Evolutionary conservation across 257 asterid genomes (phyloP).

Genomic region (Linaria vulgaris): DNA sequence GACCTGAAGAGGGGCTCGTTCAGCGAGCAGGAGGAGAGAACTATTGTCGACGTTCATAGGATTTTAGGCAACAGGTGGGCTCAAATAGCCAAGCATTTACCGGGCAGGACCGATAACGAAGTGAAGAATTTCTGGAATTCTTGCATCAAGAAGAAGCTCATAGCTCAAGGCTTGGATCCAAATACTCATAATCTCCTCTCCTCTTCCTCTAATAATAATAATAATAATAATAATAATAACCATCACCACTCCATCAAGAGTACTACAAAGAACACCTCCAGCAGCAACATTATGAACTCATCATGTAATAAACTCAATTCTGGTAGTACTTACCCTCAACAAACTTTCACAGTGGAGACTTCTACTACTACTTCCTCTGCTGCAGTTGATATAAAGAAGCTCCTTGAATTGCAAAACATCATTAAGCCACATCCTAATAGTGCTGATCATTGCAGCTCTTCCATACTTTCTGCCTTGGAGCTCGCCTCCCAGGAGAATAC

Average conservation of each 20-base stretch:
- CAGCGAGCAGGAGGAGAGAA: conserved; percentile 73
- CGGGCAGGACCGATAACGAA: conserved; percentile 92
- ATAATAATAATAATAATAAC: too few relatives aligned
- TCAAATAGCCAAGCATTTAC: conserved; percentile 91
- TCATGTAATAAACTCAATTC: not conserved
- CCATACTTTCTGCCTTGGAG: conserved; percentile 26
- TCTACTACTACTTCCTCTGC: conserved; percentile 25
- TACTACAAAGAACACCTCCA: too few relatives aligned
- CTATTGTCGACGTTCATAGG: conserved; percentile 79
- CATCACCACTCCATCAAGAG: conserved; percentile 2
- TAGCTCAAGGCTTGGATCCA: conserved; percentile 91
- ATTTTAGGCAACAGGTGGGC: conserved; percentile 95
- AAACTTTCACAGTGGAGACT: conserved; percentile 48
- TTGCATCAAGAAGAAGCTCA: conserved; percentile 79
- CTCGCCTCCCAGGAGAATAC: conserved; percentile 35
- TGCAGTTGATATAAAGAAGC: conserved; percentile 23
- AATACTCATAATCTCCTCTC: conserved; percentile 85
- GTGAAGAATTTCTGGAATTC: conserved; percentile 98
- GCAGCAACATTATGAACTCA: not conserved
- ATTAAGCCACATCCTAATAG: not conserved
- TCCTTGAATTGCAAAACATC: not conserved
- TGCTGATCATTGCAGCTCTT: not conserved
- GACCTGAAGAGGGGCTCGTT: conserved; percentile 91
- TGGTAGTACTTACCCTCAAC: conserved; percentile 1
- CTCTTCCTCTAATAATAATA: conserved; percentile 13